Base-by-base conservation (phyloP, 371 early-diverging fungal species). In the Dentiscutata heterogama region DNA sequence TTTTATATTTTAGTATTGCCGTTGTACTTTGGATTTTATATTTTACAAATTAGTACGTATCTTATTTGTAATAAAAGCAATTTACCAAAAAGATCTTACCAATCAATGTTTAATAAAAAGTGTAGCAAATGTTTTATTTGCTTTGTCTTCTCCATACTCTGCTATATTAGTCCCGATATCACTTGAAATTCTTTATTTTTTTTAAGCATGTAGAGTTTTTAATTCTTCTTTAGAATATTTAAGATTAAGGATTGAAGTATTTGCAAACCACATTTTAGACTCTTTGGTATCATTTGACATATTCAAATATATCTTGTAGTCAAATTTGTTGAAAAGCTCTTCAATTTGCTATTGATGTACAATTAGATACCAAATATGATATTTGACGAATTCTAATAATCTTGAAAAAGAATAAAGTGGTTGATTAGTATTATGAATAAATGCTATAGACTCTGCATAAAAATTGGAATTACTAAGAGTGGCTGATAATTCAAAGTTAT, bases 241-340 rank as follows among this genome's bases (percentile, higher is more conserved):
- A 56, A 2, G 1, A 58, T 16, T 16, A 25, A n/a, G n/a, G n/a
- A n/a, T n/a, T n/a, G 29, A 25, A 73, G 27, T 39, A 27, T 22
- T 54, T 29, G 18, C n/a, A 10, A 73, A 25, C 22, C 3, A 53
- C 22, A 71, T 31, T 71, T 71, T 70, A 22, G 50, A 70, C 46
- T 70, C 18, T 70, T 70, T 22, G 22, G 42, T 31, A 11, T n/a
- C 22, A 0, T n/a, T 51, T 22, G 14, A 39, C 6, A 71, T 71
- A 25, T 71, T 71, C 50, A 14, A 7, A 27, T 71, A 22, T 5
- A 16, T 75, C 29, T 75, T 75, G 53, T 53, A 29, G 56, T 75
- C 75, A 3, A 18, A 75, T 75, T 75, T 75, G 31, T 75, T 75
- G 20, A 75, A 75, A 31, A 75, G 18, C 13, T 58, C 29, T 29